These are phyloP conservation scores for Microdochium nivale DNA, from an alignment of 2,329 filamentous ascomycete genomes.

Conservation along the genomic window DNA sequence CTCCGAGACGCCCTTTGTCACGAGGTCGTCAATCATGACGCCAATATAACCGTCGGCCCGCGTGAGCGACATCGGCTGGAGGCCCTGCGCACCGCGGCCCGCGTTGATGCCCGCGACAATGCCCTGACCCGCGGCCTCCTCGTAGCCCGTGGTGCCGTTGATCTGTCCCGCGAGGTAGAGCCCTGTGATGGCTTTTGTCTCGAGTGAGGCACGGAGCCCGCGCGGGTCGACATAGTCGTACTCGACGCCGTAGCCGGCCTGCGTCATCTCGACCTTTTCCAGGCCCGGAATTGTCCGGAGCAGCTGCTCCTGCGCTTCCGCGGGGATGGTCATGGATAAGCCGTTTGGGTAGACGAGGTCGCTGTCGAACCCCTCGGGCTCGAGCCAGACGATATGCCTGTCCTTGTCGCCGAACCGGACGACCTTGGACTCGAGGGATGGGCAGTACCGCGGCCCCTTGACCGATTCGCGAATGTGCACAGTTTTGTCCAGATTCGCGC, in stretches of 20 bases:
- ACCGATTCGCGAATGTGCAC: constrained; percentile 95
- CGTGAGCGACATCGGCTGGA: constrained; percentile 58
- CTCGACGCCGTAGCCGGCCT: constrained; percentile 93
- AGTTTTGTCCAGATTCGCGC: constrained; percentile 86
- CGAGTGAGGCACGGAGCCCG: constrained; percentile 76
- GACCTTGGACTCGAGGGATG: constrained; percentile 89
- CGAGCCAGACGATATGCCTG: constrained; percentile 88
- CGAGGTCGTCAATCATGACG: constrained; percentile 96
- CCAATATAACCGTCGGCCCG: constrained; percentile 92
- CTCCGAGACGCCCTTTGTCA: constrained; percentile 93
- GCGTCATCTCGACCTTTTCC: constrained; percentile 83
- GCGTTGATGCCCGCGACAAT: constrained; percentile 91
- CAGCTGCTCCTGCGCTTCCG: constrained; percentile 74
- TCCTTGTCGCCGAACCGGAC: constrained; percentile 77
- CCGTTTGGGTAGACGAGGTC: constrained; percentile 93
- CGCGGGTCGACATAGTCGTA: constrained; percentile 98
- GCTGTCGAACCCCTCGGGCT: constrained; percentile 88
- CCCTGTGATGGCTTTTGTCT: constrained; percentile 85
- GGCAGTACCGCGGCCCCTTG: constrained; percentile 89
- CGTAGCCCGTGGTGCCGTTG: constrained; percentile 96
- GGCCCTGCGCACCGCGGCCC: constrained; percentile 64
- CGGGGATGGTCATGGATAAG: constrained; percentile 92
- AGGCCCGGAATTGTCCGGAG: constrained; percentile 83
- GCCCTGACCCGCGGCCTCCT: constrained; percentile 92
- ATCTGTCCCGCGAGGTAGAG: constrained; percentile 94